Conservation (phyloP, 768 basidiomycete genomes). For the Termitomyces titanicus region DNA sequence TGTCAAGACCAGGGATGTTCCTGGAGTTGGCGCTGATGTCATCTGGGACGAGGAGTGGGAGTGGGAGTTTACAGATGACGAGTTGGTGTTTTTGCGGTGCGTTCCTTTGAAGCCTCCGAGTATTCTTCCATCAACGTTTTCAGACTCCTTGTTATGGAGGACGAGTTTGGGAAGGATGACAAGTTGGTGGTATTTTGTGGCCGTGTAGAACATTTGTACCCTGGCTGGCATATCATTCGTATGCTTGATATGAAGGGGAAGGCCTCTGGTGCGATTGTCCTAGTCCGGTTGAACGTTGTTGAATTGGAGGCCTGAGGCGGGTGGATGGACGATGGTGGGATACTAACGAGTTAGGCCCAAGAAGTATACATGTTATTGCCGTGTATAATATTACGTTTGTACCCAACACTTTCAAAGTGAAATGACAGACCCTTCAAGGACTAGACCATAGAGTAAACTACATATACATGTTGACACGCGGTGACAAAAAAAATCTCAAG, state of each 20-base stretch:
- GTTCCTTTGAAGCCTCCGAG: constrained; percentile 7
- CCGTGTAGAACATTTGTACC: constrained; percentile 40
- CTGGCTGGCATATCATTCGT: constrained; percentile 46
- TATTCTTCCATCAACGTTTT: background rate
- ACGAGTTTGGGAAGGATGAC: constrained; percentile 42
- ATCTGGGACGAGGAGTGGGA: constrained; percentile 42
- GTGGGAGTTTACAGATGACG: constrained; percentile 49
- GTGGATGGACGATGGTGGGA: background rate
- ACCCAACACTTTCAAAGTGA: background rate
- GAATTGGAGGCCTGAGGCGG: background rate
- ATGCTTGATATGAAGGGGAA: constrained; percentile 52
- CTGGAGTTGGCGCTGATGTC: constrained; percentile 32
- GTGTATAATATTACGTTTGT: background rate
- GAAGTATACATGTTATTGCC: background rate
- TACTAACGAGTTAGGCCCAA: background rate
- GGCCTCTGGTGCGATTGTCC: constrained; percentile 36
- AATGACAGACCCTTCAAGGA: background rate
- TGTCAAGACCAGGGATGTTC: constrained; percentile 30
- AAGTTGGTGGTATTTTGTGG: constrained; percentile 51
- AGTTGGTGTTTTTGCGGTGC: constrained; percentile 51
- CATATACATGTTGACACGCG: background rate
- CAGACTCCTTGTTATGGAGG: constrained; percentile 35
- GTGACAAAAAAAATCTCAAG: background rate
- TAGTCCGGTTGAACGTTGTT: constrained; percentile 28
- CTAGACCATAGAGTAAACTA: background rate